These are phyloP conservation scores for Haplographium delicatum DNA, from an alignment of 495 filamentous ascomycete species.

Conservation along the genomic window DNA sequence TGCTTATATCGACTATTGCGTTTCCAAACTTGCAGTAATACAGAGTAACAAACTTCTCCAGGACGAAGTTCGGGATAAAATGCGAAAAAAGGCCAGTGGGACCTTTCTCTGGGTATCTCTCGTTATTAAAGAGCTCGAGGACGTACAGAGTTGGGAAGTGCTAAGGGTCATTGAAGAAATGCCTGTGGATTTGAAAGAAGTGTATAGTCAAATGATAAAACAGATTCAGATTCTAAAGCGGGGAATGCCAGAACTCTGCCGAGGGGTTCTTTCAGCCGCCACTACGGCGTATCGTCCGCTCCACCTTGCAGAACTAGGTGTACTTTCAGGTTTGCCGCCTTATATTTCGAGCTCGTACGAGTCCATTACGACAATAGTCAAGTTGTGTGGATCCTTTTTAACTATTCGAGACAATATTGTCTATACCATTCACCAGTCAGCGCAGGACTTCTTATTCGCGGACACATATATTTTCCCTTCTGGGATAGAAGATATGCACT, in stretches of 20 bases:
- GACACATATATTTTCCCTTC: neutral
- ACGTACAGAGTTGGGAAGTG: slow-evolving; percentile 17
- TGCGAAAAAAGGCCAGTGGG: slow-evolving; percentile 26
- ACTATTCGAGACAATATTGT: slow-evolving; percentile 21
- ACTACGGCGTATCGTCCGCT: slow-evolving; percentile 10
- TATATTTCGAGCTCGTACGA: slow-evolving; percentile 16
- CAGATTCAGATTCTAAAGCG: slow-evolving; percentile 18
- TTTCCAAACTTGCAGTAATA: slow-evolving; percentile 10
- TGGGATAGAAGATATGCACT: neutral
- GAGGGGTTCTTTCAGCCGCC: slow-evolving; percentile 5
- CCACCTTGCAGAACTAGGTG: slow-evolving; percentile 10
- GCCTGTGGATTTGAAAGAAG: slow-evolving; percentile 24
- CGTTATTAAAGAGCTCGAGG: slow-evolving; percentile 24
- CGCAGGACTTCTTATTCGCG: slow-evolving; percentile 28
- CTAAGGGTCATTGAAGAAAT: slow-evolving; percentile 18
- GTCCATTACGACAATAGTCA: slow-evolving; percentile 19
- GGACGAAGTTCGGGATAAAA: slow-evolving; percentile 17
- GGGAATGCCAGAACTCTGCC: slow-evolving; percentile 24
- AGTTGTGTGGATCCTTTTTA: slow-evolving; percentile 27
- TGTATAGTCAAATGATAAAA: slow-evolving; percentile 30
- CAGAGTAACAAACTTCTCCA: slow-evolving; percentile 1
- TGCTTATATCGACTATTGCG: slow-evolving; percentile 22
- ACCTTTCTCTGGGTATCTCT: slow-evolving; percentile 34
- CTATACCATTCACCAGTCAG: slow-evolving; percentile 31
- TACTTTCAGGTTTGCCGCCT: slow-evolving; percentile 4